Base-by-base conservation (phyloP, 1,284 basidiomycete genomes). In the Cryptococcus sp. region DNA sequence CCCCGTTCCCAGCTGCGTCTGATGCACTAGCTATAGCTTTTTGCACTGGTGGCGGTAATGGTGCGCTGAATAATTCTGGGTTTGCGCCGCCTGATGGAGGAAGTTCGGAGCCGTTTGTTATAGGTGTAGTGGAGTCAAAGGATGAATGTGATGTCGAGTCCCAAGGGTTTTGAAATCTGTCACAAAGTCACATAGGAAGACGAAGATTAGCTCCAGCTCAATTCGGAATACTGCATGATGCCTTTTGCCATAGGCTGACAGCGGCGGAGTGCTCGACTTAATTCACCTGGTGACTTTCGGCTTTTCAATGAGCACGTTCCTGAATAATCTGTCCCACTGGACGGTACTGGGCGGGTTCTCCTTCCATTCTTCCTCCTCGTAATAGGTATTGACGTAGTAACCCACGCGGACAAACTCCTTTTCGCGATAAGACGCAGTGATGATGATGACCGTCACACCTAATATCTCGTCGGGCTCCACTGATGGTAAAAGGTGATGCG, bases 381-480 rank as follows among this genome's bases (percentile, higher is more conserved):
- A 98, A 75, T 97, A 94, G 49, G 94, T 98, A 76, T 98, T 96
- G 78, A 99, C 96, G 77, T 99, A 99, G 79, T 99, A 99, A 5
- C 96, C 95, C 20, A 99, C 94, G 43, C 95, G 86, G 40, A 99
- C 95, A 77, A 99, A 99, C 77, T 99, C 95, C 71, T 96, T 93
- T 76, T 93, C 87, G 73, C 95, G 88, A 51, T 91, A 89, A 29
- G 98, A 84, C 17, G 86, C 86, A 67, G 99, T 90, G 26, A 99
- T 86, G 69, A 99, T 88, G 78, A 93, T 96, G 22, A 96, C 96
- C 1, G 94, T 93, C 73, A 99, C 84, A 58, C 81, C 81, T 22
- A 84, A 81, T 47, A 86, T 79, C 46, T 85, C 83, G 54, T 95
- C 93, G 37, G 75, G 67, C 58, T 72, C 69, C 47, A 72, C 61